phyloP scores from a whole-genome alignment of 768 basidiomycete genomes.

The Pleurotus tuoliensis region DNA sequence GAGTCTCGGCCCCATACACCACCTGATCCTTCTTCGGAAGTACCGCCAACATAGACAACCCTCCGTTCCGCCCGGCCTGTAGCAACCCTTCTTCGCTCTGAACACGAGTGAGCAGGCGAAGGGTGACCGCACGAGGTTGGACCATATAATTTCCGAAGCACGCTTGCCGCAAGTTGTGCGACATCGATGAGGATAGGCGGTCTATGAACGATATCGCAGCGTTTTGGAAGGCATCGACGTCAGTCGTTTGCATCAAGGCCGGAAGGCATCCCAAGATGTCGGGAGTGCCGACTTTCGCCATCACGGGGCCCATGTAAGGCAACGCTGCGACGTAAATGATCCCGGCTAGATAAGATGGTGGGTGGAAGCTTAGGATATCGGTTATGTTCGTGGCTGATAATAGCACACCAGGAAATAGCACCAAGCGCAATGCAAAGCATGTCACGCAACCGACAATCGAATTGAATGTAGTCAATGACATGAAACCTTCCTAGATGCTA shows the following conservation, averaged over 20 bases:
- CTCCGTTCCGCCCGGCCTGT: conserved; percentile 16
- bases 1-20: conserved; percentile 16
- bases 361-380: conserved; percentile 22
- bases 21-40: conserved; percentile 22
- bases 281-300: conserved; percentile 16
- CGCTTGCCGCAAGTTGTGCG: conserved; percentile 7
- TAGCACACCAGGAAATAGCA: background rate
- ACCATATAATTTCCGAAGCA: conserved; percentile 21
- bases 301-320: conserved; percentile 22
- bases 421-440: background rate
- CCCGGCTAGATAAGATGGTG: conserved; percentile 21
- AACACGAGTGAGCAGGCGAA: conserved; percentile 16
- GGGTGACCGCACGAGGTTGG: conserved; percentile 21
- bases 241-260: conserved; percentile 14
- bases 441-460: background rate
- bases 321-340: conserved; percentile 22
- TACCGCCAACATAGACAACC: conserved; percentile 22
- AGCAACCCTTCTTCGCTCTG: conserved; percentile 22
- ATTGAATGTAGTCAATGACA: background rate
- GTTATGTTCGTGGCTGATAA: conserved; percentile 19
- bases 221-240: conserved; percentile 20
- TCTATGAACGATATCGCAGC: conserved; percentile 17
- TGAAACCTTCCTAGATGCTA: background rate
- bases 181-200: conserved; percentile 8
- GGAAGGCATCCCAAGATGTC: conserved; percentile 14